Evolutionary conservation across 2,329 filamentous ascomycete species (phyloP), one percentile per base, ranked within the genome.

Genomic region (Zymoseptoria tritici): DNA sequence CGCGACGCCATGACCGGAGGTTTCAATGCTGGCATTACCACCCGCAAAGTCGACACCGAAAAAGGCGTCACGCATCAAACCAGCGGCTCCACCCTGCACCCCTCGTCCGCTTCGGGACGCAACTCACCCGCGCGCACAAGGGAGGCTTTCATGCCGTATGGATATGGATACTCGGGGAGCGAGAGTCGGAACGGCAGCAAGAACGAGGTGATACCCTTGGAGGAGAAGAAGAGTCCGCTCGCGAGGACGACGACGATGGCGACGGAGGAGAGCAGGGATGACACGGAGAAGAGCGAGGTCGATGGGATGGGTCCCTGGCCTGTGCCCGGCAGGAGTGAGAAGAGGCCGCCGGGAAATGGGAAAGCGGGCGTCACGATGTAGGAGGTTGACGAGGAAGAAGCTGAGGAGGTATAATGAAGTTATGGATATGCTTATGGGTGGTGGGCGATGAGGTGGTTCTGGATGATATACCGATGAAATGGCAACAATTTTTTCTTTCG

Each of bases 1-100:
- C 85, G 81, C 74, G 86, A 89, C 68, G 58, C 64, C 19, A 68
- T 71, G 57, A 63, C 57, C 49, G 65, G 61, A 16, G 66, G 68
- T 31, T 74, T 73, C 68, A 73, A 73, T 61, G 68, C 66, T n/a
- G 72, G 72, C 57, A 74, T 75, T 65, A 75, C 73, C n/a, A 63
- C 66, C 3, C 67, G 70, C 49, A 67, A 53, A 13, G 52, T 62
- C 58, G 56, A 62, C 19, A 52, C 49, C 49, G 57, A 61, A 19
- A 55, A 60, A 53, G 60, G 63, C 56, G 31, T 42, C 22, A 61
- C 60, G 49, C 36, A 11, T 16, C 13, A 13, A 13, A 46, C 36
- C 36, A 20, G 20, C 16, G 31, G 20, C n/a, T 22, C 52, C 20
- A 52, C 49, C 20, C 31, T 52, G 36, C 24, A 19, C 16, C 36